Base-by-base conservation (phyloP, 1,139 yeast genomes). In the Candida glucosophila region DNA sequence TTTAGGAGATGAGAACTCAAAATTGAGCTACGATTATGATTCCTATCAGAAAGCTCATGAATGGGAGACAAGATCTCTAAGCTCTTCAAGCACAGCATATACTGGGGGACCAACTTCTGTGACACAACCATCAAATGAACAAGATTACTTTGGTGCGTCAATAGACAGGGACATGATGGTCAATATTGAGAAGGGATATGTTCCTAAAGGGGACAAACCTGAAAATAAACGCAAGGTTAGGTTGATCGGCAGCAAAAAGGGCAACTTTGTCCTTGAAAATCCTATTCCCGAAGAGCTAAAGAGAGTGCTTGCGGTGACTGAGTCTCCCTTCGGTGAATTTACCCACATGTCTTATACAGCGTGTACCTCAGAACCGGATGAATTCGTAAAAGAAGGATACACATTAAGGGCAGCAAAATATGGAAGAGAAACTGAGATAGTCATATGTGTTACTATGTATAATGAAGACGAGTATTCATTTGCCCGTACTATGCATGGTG, bases 291-390 rank as follows among this genome's bases (percentile, higher is more conserved):
- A 83, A 12, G 90, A 88, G 35, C 63, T 90, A 30, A 71, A 74
- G 40, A 77, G 80, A 34, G 82, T 83, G 27, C 55, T 83, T 35
- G 85, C 93, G 5, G 66, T 86, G 41, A 69, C 90, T 14, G 94
- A 85, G 40, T 77, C 82, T 23, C 68, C 69, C 3, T 60, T 61
- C 37, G 95, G 92, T 27, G 98, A 90, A 50, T 90, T 83, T 47
- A 77, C 90, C 9, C 83, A 82, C 52, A 86, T 90, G 95, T 74
- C 95, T 35, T 86, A 88, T 50, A 82, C 95, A 0, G 96, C 96
- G 0, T 83, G 93, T 47, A 88, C 97, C 1, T 67, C 90, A 0
- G 83, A 80, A 34, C 95, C 96, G 1, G 90, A 85, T 49, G 76
- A 78, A 22, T 90, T 82, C 46, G 69, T 71, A n/a, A 63, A 59